A percentile compares a stretch with the other conserved stretches of the same genome.
phyloP scores from a whole-genome alignment of 352 stramenopile species.

The Globisporangium lucens region DNA sequence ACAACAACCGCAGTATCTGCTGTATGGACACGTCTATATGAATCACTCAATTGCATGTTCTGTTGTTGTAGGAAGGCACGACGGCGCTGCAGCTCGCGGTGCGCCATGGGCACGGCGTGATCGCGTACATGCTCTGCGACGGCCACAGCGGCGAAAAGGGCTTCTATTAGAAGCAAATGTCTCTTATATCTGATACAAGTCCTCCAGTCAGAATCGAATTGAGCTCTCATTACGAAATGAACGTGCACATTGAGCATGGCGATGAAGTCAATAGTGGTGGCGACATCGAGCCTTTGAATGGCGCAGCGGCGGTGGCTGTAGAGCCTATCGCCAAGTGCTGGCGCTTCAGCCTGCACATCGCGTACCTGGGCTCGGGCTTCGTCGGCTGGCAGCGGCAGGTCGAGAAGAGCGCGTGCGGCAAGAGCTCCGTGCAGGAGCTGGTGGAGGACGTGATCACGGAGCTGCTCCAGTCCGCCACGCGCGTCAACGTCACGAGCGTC shows the following conservation, averaged over 20 bases:
- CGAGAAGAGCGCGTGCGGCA: constrained; percentile 41
- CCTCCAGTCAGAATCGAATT: not conserved
- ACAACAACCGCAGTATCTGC: not conserved
- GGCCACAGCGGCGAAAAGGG: constrained; percentile 46
- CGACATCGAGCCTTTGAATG: not conserved
- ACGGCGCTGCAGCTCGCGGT: constrained; percentile 66
- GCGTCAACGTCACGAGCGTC: constrained; percentile 80
- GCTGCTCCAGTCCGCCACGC: constrained; percentile 34
- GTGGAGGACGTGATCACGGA: constrained; percentile 68
- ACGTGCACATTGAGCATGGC: not conserved
- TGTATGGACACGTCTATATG: too few species aligned
- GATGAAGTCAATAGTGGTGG: constrained; percentile 4
- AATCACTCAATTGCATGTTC: not conserved
- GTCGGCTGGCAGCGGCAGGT: constrained; percentile 80
- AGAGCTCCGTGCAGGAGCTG: constrained; percentile 75
- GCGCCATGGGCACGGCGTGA: constrained; percentile 56
- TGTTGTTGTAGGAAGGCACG: constrained; percentile 42
- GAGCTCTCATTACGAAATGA: too few species aligned
- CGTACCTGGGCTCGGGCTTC: constrained; percentile 72
- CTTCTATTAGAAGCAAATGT: constrained; percentile 45
- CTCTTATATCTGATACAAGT: not conserved
- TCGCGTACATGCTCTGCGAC: constrained; percentile 58
- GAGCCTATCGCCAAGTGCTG: constrained; percentile 16
- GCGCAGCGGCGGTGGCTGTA: not conserved
- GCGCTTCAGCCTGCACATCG: constrained; percentile 71